Base-by-base conservation (phyloP, 371 early-diverging fungal genomes). In the Fennellomyces sp. region DNA sequence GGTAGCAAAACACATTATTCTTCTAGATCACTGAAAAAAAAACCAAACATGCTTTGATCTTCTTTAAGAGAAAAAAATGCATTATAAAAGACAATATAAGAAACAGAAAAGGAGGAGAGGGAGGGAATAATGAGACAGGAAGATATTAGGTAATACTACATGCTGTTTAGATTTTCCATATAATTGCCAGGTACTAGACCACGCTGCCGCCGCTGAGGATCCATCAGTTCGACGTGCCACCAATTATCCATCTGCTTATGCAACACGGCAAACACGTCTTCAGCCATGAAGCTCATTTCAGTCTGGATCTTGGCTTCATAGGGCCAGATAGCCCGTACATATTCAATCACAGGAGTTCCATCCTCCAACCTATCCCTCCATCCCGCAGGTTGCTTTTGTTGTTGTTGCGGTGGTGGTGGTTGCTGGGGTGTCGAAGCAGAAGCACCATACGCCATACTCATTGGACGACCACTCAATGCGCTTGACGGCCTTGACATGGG, bases 131-230 rank as follows among this genome's bases (percentile, higher is more conserved):
- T 33, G 35, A 13, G 11, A 12, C 45, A n/a, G n/a, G n/a, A n/a
- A n/a, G n/a, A n/a, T n/a, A n/a, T n/a, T n/a, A n/a, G n/a, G n/a
- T n/a, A 23, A 52, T 52, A 21, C 35, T 52, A 31, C 45, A 45
- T 45, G 23, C 11, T 45, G 17, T 15, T 10, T 45, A 23, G 45
- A 33, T 52, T 17, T 38, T 69, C 39, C 66, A 70, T 66, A 31
- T 69, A 73, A 39, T 73, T 73, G 42, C 73, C 66, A 21, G 73
- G 73, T 19, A 73, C 58, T 29, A 73, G 54, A 21, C 69, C 73
- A 45, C 65, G 60, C 33, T 54, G 51, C 30, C 56, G 51, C 27
- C 56, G 53, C 10, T 58, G 48, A 11, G 58, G 50, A 36, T 67
- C 60, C 11, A 47, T 19, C 21, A 64, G 48, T 27, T 78, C 78